Conservation (phyloP, 352 stramenopile genomes). For the Peronospora belbahrii region DNA sequence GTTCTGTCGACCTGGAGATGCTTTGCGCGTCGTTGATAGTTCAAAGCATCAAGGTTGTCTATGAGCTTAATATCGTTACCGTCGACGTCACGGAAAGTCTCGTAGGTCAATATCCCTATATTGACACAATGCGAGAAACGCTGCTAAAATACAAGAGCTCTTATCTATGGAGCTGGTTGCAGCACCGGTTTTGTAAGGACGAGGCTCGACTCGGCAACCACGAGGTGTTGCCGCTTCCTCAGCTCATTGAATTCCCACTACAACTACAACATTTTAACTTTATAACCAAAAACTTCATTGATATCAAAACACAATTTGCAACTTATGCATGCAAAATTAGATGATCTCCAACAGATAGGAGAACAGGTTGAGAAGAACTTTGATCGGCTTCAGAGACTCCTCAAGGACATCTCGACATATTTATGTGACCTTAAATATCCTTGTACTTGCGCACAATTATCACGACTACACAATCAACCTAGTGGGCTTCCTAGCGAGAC, state of each 20-base stretch:
- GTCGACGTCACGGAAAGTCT: neutral
- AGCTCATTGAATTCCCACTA: neutral
- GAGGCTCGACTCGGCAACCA: neutral
- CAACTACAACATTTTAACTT: constrained; percentile 5
- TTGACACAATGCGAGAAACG: neutral
- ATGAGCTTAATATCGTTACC: constrained; percentile 6
- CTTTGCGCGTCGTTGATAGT: constrained; percentile 7
- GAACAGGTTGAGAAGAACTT: constrained; percentile 3
- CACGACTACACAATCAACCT: neutral
- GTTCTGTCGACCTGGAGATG: constrained; percentile 16
- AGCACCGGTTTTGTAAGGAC: neutral
- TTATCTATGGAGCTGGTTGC: constrained; percentile 6
- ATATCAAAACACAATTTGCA: constrained; percentile 23
- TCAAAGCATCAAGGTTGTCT: constrained; percentile 1
- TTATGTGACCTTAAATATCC: constrained; percentile 1
- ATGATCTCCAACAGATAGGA: constrained; percentile 7
- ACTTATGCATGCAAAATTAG: constrained; percentile 14
- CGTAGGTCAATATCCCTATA: neutral
- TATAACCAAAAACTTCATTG: constrained; percentile 8
- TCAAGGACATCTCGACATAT: constrained; percentile 4
- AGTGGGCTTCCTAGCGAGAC: neutral
- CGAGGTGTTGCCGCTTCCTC: constrained; percentile 2
- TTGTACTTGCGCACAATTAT: neutral
- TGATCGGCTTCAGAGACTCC: constrained; percentile 1
- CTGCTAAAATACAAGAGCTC: neutral